These are phyloP conservation scores for Fusarium napiforme DNA, from an alignment of 2,329 filamentous ascomycete genomes.

Conservation along the genomic window DNA sequence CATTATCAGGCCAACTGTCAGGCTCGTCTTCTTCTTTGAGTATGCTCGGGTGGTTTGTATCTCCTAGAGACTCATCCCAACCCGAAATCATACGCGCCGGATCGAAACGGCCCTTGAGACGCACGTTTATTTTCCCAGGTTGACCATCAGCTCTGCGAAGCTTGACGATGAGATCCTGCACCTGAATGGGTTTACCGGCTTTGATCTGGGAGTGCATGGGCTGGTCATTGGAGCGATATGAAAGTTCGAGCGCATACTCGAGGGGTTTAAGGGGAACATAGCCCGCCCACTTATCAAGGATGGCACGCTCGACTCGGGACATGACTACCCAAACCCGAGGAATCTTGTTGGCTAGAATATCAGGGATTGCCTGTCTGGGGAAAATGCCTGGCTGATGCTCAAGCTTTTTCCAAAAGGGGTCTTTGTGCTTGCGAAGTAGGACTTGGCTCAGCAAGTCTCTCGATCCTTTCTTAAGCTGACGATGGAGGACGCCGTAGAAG, in stretches of 20 bases:
- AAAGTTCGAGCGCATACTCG: conserved; percentile 39
- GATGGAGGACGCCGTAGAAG: conserved; percentile 49
- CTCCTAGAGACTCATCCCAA: conserved; percentile 16
- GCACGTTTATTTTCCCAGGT: conserved; percentile 35
- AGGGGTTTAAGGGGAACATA: conserved; percentile 47
- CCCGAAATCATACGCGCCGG: conserved; percentile 35
- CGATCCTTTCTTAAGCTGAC: conserved; percentile 43
- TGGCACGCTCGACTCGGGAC: conserved; percentile 46
- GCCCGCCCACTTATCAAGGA: conserved; percentile 45
- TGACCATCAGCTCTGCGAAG: conserved; percentile 34
- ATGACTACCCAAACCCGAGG: conserved; percentile 34
- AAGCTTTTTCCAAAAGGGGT: conserved; percentile 43
- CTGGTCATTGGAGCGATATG: conserved; percentile 44
- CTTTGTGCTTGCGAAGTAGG: conserved; percentile 40
- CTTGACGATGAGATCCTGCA: conserved; percentile 33
- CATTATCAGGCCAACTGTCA: conserved; percentile 15
- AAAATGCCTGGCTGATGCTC: conserved; percentile 44
- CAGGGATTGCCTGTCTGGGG: conserved; percentile 40
- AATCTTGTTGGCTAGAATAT: conserved; percentile 36
- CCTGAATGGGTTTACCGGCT: conserved; percentile 13
- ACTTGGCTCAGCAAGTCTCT: conserved; percentile 43
- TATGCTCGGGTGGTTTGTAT: not conserved
- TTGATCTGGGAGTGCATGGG: conserved; percentile 40
- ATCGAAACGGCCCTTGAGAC: conserved; percentile 39
- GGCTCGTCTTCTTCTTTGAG: not conserved